Base-by-base conservation (phyloP, 2,329 filamentous ascomycete species). In the Paraphaeosphaeria sporulosa region DNA sequence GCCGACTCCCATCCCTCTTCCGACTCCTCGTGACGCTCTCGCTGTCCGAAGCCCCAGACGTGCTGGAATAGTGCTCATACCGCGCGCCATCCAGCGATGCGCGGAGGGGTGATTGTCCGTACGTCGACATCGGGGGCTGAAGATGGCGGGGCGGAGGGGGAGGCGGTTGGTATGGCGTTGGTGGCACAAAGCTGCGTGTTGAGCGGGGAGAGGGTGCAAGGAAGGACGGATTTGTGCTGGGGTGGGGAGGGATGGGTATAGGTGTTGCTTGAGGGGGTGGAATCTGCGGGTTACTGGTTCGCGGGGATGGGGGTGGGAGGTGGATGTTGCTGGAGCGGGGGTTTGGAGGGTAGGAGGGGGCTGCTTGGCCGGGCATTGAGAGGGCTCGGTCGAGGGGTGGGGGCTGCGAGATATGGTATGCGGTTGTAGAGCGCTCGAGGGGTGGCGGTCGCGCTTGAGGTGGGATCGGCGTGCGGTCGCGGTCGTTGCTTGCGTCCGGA, bases 301-400 rank as follows among this genome's bases (percentile, higher is more conserved):
- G n/a, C n/a, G 64, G 55, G 17, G 36, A 15, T 17, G 36, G 60
- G 38, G 67, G 62, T 1, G 67, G 64, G 10, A 67, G 54, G 12
- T 70, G 64, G 9, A 70, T 36, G 17, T 51, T 64, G 12, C 69
- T 53, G 17, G 63, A n/a, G 17, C 65, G 65, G 2, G 64, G 56
- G 17, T 64, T 67, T 23, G 61, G 55, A 21, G 64, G 55, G 13
- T 66, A 62, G 8, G 52, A 42, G 19, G 21, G 12, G 43, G 32
- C 25, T 42, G 7, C 36, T 19, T 59, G 58, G 36, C 67, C 68
- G 13, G 72, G 71, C 60, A 69, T 69, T 0, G 73, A 75, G 12
- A 60, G 27, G 2, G 73, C 68, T 38, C 71, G 72, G 51, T 73
- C 70, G 9, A 74, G 57, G 25, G 67, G 66, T 23, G 70, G 72